A percentile compares a stretch with the other conserved stretches of the same genome.
Conservation (phyloP, 1,284 basidiomycete genomes). For the Moesziomyces antarcticus region DNA sequence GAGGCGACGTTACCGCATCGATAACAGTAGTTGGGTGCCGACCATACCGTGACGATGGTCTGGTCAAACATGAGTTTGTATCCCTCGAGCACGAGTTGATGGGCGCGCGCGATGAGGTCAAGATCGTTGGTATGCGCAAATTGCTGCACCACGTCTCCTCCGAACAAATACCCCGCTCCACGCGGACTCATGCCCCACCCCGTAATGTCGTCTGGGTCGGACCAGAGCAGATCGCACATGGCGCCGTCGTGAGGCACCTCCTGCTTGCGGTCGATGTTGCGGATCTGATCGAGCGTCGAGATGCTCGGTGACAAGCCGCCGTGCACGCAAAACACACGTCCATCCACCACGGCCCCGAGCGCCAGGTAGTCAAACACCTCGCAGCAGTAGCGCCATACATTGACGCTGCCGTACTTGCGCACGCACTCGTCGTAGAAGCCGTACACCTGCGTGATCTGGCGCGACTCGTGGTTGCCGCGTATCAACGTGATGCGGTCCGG, state of each 20-base stretch:
- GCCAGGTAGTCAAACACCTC: slow-evolving; percentile 98
- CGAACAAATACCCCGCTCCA: slow-evolving; percentile 95
- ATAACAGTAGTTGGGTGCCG: slow-evolving; percentile 98
- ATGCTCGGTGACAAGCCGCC: slow-evolving; percentile 80
- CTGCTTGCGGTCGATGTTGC: slow-evolving; percentile 93
- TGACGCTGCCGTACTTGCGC: slow-evolving; percentile 91
- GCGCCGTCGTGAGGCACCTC: slow-evolving; percentile 99
- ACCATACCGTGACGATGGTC: slow-evolving; percentile 97
- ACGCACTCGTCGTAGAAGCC: slow-evolving; percentile 99
- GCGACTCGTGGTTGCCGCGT: slow-evolving; percentile 97
- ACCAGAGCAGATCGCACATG: slow-evolving; percentile 99
- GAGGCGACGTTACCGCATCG: slow-evolving; percentile 65
- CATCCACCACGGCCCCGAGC: slow-evolving; percentile 93
- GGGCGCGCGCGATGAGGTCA: slow-evolving; percentile 93
- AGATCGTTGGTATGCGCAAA: slow-evolving; percentile 93
- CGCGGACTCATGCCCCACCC: slow-evolving; percentile 91
- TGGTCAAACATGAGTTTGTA: slow-evolving; percentile 98
- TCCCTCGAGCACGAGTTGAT: slow-evolving; percentile 96
- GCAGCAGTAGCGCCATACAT: slow-evolving; percentile 98
- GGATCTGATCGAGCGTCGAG: slow-evolving; percentile 74
- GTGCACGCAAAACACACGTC: slow-evolving; percentile 89
- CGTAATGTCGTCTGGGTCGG: slow-evolving; percentile 81
- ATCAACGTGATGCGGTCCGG: slow-evolving; percentile 97
- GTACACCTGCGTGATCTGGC: slow-evolving; percentile 94
- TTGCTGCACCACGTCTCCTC: slow-evolving; percentile 86